A percentile compares a stretch with the other conserved stretches of the same genome.
Conservation (phyloP, 2,329 filamentous ascomycete genomes). For the Metarhizium humberi region DNA sequence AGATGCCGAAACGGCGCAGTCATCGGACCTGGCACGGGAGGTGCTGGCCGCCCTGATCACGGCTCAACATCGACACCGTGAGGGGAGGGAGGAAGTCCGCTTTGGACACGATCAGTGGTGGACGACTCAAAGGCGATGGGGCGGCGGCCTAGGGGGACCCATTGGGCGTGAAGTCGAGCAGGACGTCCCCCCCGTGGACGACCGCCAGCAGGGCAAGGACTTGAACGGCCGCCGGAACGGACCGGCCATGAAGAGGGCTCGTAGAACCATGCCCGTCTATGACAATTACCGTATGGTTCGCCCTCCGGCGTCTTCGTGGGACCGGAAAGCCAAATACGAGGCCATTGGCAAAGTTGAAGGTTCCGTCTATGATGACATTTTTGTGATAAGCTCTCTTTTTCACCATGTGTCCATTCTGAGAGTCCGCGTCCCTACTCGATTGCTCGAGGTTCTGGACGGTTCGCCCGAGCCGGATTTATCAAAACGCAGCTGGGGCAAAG, state of each 20-base stretch:
- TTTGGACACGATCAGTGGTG: conserved; percentile 54
- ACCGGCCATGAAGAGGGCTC: conserved; percentile 34
- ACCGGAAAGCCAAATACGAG: conserved; percentile 47
- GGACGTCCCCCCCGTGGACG: conserved; percentile 35
- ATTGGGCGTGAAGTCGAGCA: conserved; percentile 52
- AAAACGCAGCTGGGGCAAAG: conserved; percentile 37
- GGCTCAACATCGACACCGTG: conserved; percentile 53
- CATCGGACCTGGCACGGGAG: conserved; percentile 53
- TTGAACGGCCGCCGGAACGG: conserved; percentile 14
- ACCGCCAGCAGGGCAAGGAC: conserved; percentile 24
- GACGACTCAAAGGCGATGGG: conserved; percentile 52
- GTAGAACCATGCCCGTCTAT: conserved; percentile 49
- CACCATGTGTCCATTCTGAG: conserved; percentile 52
- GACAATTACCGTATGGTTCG: conserved; percentile 56
- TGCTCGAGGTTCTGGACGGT: conserved; percentile 46
- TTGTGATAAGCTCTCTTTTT: conserved; percentile 51
- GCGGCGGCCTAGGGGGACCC: conserved; percentile 51
- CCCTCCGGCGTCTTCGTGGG: conserved; percentile 49
- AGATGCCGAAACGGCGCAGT: conserved; percentile 43
- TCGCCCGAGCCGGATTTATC: conserved; percentile 22
- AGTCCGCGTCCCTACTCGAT: conserved; percentile 44
- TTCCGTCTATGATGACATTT: conserved; percentile 48
- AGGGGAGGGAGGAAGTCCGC: conserved; percentile 45
- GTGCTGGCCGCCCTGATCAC: conserved; percentile 50
- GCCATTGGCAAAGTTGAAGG: conserved; percentile 43